phyloP scores from a whole-genome alignment of 176 grass and related monocot genomes.

The Hordeum vulgare region MorexV3_pseudomolecules_assembly NC_058519.1:630365141-630365640 shows the following conservation, averaged over 20 bases:
- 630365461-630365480: slow-evolving; percentile 42
- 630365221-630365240: slow-evolving; percentile 64
- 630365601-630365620: not conserved
- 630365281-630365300: slow-evolving; percentile 50
- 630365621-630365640: not conserved
- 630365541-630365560: slow-evolving; percentile 63
- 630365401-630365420: slow-evolving; percentile 22
- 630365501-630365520: slow-evolving; percentile 82
- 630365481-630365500: slow-evolving; percentile 50
- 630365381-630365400: slow-evolving; percentile 44
- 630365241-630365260: slow-evolving; percentile 24
- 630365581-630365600: slow-evolving; percentile 43
- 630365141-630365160: slow-evolving; percentile 37
- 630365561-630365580: slow-evolving; percentile 48
- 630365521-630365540: slow-evolving; percentile 61
- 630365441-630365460: slow-evolving; percentile 65
- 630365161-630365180: not conserved
- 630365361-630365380: slow-evolving; percentile 55
- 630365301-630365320: slow-evolving; percentile 50
- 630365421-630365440: slow-evolving; percentile 23
- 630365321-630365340: slow-evolving; percentile 60
- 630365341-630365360: slow-evolving; percentile 57
- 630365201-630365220: slow-evolving; percentile 53
- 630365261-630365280: slow-evolving; percentile 42
- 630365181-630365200: slow-evolving; percentile 16